Percentiles rank a stretch among this genome's conserved stretches.
phyloP scores from a whole-genome alignment of 2,329 filamentous ascomycete genomes.

The Fusarium ramigenum region DNA sequence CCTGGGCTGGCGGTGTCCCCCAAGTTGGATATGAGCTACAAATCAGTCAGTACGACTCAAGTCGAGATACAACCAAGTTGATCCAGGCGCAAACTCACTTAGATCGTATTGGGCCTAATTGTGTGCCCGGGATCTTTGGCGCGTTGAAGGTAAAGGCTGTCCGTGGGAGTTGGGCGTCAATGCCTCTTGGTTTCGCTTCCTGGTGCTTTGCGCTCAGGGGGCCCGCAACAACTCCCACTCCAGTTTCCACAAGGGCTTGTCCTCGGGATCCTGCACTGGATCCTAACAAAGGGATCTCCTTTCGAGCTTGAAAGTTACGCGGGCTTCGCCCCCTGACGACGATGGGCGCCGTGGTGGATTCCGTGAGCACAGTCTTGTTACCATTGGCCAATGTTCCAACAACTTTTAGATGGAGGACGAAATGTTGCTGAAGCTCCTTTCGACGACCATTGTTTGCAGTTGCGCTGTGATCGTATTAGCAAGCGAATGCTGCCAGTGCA shows the following conservation, averaged over 20 bases:
- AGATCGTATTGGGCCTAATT: slow-evolving; percentile 63
- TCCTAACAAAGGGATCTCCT: slow-evolving; percentile 88
- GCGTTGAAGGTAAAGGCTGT: slow-evolving; percentile 68
- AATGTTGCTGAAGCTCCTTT: slow-evolving; percentile 96
- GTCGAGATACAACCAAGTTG: not conserved
- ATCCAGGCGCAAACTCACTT: slow-evolving; percentile 58
- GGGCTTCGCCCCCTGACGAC: slow-evolving; percentile 94
- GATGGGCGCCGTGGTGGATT: slow-evolving; percentile 88
- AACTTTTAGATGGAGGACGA: slow-evolving; percentile 88
- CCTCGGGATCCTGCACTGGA: slow-evolving; percentile 80
- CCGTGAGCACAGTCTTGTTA: slow-evolving; percentile 81
- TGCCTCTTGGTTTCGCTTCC: slow-evolving; percentile 59
- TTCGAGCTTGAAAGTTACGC: slow-evolving; percentile 92
- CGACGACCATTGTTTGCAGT: slow-evolving; percentile 95
- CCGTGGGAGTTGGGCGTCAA: slow-evolving; percentile 65
- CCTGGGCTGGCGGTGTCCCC: slow-evolving; percentile 55
- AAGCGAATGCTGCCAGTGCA: not conserved
- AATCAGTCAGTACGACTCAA: slow-evolving; percentile 41
- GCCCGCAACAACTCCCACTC: slow-evolving; percentile 68
- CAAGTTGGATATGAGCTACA: slow-evolving; percentile 68
- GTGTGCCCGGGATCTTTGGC: slow-evolving; percentile 63
- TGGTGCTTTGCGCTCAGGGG: slow-evolving; percentile 64
- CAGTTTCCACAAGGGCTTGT: slow-evolving; percentile 75
- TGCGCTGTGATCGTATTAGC: slow-evolving; percentile 62
- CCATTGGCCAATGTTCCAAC: slow-evolving; percentile 85